These are phyloP conservation scores for Neoscytalidium dimidiatum DNA, from an alignment of 2,329 filamentous ascomycete genomes.

Conservation along the genomic window DNA sequence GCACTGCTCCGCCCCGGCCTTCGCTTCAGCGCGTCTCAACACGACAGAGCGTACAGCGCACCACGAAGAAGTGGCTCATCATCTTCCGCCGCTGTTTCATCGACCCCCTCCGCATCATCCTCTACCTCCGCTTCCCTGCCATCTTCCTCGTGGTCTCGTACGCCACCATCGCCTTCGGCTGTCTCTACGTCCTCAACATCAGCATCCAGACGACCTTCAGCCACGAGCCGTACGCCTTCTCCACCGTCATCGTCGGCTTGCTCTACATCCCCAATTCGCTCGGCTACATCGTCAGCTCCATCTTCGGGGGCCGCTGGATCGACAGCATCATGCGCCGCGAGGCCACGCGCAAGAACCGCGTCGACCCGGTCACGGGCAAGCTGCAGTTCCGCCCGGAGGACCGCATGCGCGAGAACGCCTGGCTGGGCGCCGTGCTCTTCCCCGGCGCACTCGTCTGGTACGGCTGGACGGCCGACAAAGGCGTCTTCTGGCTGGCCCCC, in stretches of 20 bases:
- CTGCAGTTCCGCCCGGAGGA: constrained; percentile 39
- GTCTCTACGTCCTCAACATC: constrained; percentile 44
- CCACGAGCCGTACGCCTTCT: constrained; percentile 35
- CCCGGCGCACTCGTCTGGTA: constrained; percentile 40
- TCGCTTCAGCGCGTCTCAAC: constrained; percentile 32
- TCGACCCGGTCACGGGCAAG: constrained; percentile 36
- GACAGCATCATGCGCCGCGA: constrained; percentile 44
- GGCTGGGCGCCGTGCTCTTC: constrained; percentile 38
- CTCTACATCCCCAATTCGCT: constrained; percentile 40
- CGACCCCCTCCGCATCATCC: constrained; percentile 40
- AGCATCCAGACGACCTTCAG: constrained; percentile 39
- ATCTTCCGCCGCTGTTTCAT: constrained; percentile 39
- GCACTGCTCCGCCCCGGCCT: constrained; percentile 1
- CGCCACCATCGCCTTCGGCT: constrained; percentile 42
- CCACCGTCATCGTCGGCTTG: constrained; percentile 39
- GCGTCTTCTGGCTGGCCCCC: constrained; percentile 36
- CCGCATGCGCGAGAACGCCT: constrained; percentile 44
- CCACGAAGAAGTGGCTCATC: constrained; percentile 31
- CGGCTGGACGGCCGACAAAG: constrained; percentile 37
- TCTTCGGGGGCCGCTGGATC: constrained; percentile 43
- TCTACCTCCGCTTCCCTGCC: constrained; percentile 40
- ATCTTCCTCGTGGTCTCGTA: constrained; percentile 42
- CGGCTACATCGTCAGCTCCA: constrained; percentile 36
- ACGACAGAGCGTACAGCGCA: constrained; percentile 35
- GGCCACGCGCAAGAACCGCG: constrained; percentile 37